phyloP scores from a whole-genome alignment of 2,329 filamentous ascomycete genomes.

The Diaporthe velutina region DNA sequence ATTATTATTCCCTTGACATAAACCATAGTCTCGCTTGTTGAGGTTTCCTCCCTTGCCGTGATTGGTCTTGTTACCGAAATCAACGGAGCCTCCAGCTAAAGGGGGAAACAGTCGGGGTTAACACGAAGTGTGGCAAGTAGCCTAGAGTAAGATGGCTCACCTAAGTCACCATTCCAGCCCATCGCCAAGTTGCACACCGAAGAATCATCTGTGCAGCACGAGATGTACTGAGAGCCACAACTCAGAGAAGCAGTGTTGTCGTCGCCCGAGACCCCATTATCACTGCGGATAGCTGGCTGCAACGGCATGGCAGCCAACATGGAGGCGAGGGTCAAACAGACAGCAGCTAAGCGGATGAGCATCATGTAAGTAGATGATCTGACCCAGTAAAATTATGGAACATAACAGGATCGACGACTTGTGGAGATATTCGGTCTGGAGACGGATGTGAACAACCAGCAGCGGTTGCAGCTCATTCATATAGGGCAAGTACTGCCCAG shows the following conservation, averaged over 20 bases:
- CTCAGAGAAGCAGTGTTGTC: constrained; percentile 12
- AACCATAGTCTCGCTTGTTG: background rate
- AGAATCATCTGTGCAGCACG: constrained; percentile 16
- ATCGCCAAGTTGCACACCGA: constrained; percentile 13
- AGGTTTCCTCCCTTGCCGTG: background rate
- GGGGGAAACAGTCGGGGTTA: background rate
- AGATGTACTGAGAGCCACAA: constrained; percentile 13
- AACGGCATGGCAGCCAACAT: background rate
- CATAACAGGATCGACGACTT: background rate
- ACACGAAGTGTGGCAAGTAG: background rate
- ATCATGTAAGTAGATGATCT: background rate
- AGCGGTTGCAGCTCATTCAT: constrained; percentile 1
- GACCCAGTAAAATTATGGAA: background rate
- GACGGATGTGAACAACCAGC: background rate
- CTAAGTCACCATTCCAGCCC: background rate
- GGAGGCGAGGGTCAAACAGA: background rate
- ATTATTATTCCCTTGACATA: constrained; percentile 11
- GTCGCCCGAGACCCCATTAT: constrained; percentile 2
- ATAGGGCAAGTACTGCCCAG: background rate
- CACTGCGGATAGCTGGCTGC: background rate
- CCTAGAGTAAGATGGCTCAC: background rate
- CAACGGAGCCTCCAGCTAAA: background rate
- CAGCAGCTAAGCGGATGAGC: background rate
- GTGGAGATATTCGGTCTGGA: background rate
- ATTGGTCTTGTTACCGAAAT: constrained; percentile 11